Evolutionary conservation across 2,329 filamentous ascomycete species (phyloP).

Genomic region (Neofusicoccum umdonicola): DNA sequence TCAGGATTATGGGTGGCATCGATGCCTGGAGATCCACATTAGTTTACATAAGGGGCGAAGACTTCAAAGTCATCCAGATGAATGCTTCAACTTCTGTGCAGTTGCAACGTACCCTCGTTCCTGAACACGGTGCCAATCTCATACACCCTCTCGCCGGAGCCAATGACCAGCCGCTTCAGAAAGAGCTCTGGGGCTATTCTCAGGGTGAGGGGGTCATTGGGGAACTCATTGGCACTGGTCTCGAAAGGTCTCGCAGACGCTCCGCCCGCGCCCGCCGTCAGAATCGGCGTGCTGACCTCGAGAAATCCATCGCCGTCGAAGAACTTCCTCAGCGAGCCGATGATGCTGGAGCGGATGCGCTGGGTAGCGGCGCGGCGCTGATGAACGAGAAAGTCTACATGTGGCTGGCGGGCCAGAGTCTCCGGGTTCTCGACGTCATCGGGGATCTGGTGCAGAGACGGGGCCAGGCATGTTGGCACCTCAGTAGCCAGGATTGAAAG

Average conservation of each 20-base stretch:
- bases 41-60: not conserved
- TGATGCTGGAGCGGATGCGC: slow-evolving; percentile 70
- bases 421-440: slow-evolving; percentile 67
- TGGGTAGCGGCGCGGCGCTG: slow-evolving; percentile 65
- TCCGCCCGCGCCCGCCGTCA: slow-evolving; percentile 79
- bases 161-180: slow-evolving; percentile 87
- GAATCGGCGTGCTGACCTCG: slow-evolving; percentile 87
- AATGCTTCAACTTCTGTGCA: not conserved
- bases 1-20: slow-evolving; percentile 94
- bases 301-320: slow-evolving; percentile 71
- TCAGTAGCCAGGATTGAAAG: slow-evolving; percentile 68
- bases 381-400: slow-evolving; percentile 84
- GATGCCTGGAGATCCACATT: slow-evolving; percentile 45
- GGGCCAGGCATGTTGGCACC: slow-evolving; percentile 71
- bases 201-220: slow-evolving; percentile 68
- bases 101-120: slow-evolving; percentile 68
- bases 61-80: too few relatives aligned
- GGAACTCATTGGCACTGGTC: slow-evolving; percentile 74
- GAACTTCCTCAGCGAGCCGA: slow-evolving; percentile 70
- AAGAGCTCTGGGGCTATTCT: slow-evolving; percentile 93
- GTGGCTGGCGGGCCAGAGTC: slow-evolving; percentile 71
- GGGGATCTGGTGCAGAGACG: slow-evolving; percentile 77
- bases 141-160: slow-evolving; percentile 83
- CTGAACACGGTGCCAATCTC: slow-evolving; percentile 91
- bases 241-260: slow-evolving; percentile 84